Evolutionary conservation across 2,329 filamentous ascomycete species (phyloP).

Genomic region (Stromatinia cepivora): DNA sequence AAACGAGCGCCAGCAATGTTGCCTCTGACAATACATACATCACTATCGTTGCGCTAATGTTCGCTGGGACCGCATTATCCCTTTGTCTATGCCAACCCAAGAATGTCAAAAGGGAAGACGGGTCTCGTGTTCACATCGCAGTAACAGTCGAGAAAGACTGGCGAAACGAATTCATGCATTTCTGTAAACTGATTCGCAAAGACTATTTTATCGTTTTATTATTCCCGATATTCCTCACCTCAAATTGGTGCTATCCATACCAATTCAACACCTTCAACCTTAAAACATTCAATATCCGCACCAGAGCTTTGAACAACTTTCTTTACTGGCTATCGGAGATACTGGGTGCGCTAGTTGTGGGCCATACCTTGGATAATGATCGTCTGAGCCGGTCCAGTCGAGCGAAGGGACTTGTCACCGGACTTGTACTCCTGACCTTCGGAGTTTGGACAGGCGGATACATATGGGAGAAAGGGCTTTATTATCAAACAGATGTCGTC

Average conservation of each 20-base stretch:
- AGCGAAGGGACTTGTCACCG: conserved; percentile 52
- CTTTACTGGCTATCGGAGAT: conserved; percentile 79
- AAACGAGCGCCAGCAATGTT: conserved; percentile 47
- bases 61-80: conserved; percentile 59
- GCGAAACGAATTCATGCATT: conserved; percentile 71
- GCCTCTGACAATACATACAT: conserved; percentile 25
- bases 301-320: conserved; percentile 69
- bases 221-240: conserved; percentile 77
- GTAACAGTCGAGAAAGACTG: conserved; percentile 85
- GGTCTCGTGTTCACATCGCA: conserved; percentile 64
- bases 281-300: conserved; percentile 69
- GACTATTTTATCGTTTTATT: conserved; percentile 72
- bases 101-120: conserved; percentile 71
- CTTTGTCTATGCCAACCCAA: conserved; percentile 68
- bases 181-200: conserved; percentile 66
- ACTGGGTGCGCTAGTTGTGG: conserved; percentile 69
- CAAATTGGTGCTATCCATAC: conserved; percentile 77
- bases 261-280: conserved; percentile 73
- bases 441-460: conserved; percentile 79
- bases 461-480: conserved; percentile 67
- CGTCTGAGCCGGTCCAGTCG: conserved; percentile 61
- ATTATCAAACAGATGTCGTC: conserved; percentile 43
- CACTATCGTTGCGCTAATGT: conserved; percentile 25
- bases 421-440: conserved; percentile 65
- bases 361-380: conserved; percentile 64